These are phyloP conservation scores for Omphalotus olearius DNA, from an alignment of 1,284 basidiomycete species.

Conservation along the genomic window DNA sequence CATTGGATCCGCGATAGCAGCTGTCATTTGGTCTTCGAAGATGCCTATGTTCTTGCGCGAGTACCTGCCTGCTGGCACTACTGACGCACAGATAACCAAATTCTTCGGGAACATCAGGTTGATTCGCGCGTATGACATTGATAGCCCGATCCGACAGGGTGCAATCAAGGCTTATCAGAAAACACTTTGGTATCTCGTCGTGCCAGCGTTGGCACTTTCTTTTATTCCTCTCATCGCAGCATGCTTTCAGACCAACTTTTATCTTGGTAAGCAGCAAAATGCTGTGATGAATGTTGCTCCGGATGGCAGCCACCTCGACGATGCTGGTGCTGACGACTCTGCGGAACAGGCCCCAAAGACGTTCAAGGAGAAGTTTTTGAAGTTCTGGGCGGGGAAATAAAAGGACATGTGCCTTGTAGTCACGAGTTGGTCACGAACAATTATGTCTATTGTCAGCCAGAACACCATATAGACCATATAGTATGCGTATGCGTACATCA, in stretches of 20 bases:
- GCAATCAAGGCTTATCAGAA: slow-evolving; percentile 20
- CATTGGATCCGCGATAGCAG: slow-evolving; percentile 22
- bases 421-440: no score
- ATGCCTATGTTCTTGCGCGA: slow-evolving; percentile 18
- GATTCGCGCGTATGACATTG: slow-evolving; percentile 16
- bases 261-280: slow-evolving; percentile 15
- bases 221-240: slow-evolving; percentile 20
- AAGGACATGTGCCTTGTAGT: not conserved
- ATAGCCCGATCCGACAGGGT: slow-evolving; percentile 9
- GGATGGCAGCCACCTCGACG: slow-evolving; percentile 9
- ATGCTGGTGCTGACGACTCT: not conserved
- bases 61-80: slow-evolving; percentile 17
- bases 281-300: slow-evolving; percentile 15
- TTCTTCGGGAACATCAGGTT: slow-evolving; percentile 20
- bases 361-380: slow-evolving; percentile 10
- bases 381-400: slow-evolving; percentile 13
- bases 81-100: slow-evolving; percentile 18
- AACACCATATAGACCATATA: no score
- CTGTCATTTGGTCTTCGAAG: slow-evolving; percentile 21
- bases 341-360: not conserved
- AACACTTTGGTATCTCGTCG: slow-evolving; percentile 20
- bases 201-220: slow-evolving; percentile 20
- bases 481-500: no score
- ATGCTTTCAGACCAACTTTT: slow-evolving; percentile 18
- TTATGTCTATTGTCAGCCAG: no score